Evolutionary conservation across 352 stramenopile species (phyloP).

Genomic region (Pythium angustatum): DNA sequence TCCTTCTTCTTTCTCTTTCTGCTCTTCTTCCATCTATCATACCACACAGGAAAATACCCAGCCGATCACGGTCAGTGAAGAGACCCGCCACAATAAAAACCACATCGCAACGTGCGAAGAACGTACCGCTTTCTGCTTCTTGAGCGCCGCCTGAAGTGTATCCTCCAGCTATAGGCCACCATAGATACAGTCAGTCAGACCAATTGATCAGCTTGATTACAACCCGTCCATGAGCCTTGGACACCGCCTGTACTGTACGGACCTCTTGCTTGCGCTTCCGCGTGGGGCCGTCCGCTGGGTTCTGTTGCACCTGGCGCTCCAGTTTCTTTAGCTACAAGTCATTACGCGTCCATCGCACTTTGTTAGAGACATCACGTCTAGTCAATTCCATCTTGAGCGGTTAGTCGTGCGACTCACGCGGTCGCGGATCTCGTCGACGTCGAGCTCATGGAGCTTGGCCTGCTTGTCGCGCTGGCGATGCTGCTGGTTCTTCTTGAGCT

Average conservation of each 20-base stretch:
- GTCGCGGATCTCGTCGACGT: constrained; percentile 51
- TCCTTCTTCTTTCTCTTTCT: constrained; percentile 39
- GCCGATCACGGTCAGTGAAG: no score
- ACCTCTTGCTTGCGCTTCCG: constrained; percentile 76
- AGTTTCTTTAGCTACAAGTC: constrained; percentile 71
- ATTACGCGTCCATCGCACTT: no score
- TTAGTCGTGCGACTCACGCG: constrained; percentile 43
- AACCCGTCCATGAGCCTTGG: not conserved
- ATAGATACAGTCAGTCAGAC: not conserved
- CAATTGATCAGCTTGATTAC: not conserved
- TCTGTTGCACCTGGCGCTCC: constrained; percentile 57
- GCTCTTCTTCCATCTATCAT: constrained; percentile 44
- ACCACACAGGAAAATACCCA: not conserved
- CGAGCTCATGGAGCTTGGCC: constrained; percentile 56
- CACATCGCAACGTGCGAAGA: not conserved
- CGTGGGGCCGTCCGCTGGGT: constrained; percentile 64
- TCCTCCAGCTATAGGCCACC: constrained; percentile 62
- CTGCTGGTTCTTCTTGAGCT: constrained; percentile 74
- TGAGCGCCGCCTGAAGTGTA: constrained; percentile 62
- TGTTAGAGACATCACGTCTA: not conserved
- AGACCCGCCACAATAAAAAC: no score
- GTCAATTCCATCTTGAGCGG: not conserved
- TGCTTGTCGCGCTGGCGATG: constrained; percentile 66
- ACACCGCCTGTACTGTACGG: not conserved
- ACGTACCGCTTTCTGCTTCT: constrained; percentile 65